These are phyloP conservation scores for Phytopythium vexans DNA, from an alignment of 352 stramenopile genomes.

Conservation along the genomic window DNA sequence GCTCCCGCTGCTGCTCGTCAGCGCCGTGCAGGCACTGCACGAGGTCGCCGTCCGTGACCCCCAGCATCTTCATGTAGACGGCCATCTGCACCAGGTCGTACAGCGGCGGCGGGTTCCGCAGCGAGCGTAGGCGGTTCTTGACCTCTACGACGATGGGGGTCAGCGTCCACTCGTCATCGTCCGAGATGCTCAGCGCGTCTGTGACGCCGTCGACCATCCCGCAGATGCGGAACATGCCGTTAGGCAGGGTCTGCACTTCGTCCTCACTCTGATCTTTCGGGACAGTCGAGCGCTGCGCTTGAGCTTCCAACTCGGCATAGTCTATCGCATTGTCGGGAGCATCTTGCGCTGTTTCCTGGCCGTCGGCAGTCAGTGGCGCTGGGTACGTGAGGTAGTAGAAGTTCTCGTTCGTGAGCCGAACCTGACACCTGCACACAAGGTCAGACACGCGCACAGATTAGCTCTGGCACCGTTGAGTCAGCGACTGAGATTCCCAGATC, in stretches of 20 bases:
- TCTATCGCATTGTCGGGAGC: conserved; percentile 7
- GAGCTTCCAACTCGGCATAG: conserved; percentile 22
- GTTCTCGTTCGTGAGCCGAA: conserved; percentile 66
- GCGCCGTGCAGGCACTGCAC: conserved; percentile 64
- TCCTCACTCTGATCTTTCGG: conserved; percentile 3
- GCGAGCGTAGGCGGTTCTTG: conserved; percentile 70
- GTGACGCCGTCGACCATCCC: conserved; percentile 79
- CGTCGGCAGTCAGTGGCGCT: conserved; percentile 2
- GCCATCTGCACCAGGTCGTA: conserved; percentile 78
- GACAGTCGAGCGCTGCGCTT: conserved; percentile 12
- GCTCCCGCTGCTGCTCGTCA: conserved; percentile 1
- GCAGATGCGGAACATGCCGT: conserved; percentile 65
- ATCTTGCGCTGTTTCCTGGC: not conserved
- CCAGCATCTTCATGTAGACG: conserved; percentile 83
- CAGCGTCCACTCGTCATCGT: conserved; percentile 54
- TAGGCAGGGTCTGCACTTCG: conserved; percentile 1
- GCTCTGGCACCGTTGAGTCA: not conserved
- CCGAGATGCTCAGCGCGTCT: conserved; percentile 47
- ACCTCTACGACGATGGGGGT: conserved; percentile 68
- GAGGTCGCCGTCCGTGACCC: conserved; percentile 52
- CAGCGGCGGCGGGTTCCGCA: conserved; percentile 54
- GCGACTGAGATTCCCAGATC: not conserved
- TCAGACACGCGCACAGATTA: not conserved
- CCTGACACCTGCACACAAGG: conserved; percentile 15
- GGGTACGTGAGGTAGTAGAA: conserved; percentile 71